These are phyloP conservation scores for Backusella mclennaniae DNA, from an alignment of 192 early-diverging fungal species.

Conservation along the genomic window DNA sequence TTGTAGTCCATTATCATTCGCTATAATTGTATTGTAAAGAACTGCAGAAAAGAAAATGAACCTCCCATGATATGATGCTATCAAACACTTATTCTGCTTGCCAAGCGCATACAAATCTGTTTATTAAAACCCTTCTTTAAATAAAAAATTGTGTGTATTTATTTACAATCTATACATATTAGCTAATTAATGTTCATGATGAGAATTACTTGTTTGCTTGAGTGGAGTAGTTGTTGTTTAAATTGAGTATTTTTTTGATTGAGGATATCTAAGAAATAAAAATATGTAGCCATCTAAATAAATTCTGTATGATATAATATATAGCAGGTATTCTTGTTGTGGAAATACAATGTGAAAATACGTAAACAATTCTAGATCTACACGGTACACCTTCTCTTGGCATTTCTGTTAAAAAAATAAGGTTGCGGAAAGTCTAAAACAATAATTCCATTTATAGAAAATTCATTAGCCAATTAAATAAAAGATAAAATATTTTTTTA, in stretches of 20 bases:
- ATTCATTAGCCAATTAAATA: neutral
- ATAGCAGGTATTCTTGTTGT: neutral
- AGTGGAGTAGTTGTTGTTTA: neutral
- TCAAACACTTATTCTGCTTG: neutral
- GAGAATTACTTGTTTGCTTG: neutral
- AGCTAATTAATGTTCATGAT: neutral
- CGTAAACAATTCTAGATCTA: neutral
- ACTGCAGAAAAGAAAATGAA: neutral
- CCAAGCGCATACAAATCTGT: neutral
- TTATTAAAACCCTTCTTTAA: neutral
- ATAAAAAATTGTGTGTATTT: neutral
- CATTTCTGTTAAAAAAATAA: neutral
- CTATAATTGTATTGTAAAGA: neutral
- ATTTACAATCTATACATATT: neutral
- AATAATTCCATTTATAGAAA: neutral
- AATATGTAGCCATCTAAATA: neutral
- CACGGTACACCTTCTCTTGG: neutral
- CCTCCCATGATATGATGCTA: neutral
- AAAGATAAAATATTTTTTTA: neutral
- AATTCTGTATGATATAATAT: neutral
- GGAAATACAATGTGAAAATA: neutral
- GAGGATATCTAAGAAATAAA: neutral
- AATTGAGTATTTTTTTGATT: neutral
- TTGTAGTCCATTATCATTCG: neutral
- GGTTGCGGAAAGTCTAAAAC: neutral